Conservation (phyloP, 305 asterid species). For the Fraxinus paxiana region DNA sequence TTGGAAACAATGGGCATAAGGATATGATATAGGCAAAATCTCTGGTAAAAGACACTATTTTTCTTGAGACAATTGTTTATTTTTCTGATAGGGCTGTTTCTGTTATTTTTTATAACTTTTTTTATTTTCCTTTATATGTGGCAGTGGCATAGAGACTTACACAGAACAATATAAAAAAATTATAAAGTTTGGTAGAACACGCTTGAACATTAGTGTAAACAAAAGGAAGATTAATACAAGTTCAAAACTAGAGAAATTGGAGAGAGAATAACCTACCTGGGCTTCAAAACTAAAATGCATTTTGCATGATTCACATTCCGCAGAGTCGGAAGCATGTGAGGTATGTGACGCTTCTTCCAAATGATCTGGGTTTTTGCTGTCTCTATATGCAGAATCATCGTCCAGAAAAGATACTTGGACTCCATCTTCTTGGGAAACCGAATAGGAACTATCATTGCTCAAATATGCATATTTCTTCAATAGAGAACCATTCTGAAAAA, state of each 20-base stretch:
- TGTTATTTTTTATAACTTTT: not conserved
- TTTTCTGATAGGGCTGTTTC: not conserved
- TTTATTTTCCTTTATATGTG: not conserved
- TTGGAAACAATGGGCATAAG: not conserved
- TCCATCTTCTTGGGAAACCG: conserved; percentile 74
- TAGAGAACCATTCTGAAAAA: conserved; percentile 74
- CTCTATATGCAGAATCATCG: conserved; percentile 36
- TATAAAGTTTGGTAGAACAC: not conserved
- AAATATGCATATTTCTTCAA: conserved; percentile 68
- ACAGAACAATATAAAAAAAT: not conserved
- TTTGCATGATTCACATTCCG: conserved; percentile 48
- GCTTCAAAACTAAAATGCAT: conserved; percentile 88
- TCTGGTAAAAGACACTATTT: not conserved
- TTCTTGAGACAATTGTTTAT: not conserved
- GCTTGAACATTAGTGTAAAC: not conserved
- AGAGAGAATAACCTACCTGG: conserved; percentile 48
- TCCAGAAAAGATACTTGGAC: conserved; percentile 69
- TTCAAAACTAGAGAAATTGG: not conserved
- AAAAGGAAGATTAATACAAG: not conserved
- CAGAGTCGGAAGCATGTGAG: conserved; percentile 46
- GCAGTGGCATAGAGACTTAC: not conserved
- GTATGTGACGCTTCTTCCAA: conserved; percentile 40
- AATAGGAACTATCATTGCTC: conserved; percentile 84
- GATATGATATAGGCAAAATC: not conserved
- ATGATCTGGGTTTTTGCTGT: conserved; percentile 34